These are phyloP conservation scores for Cryphonectria nitschkei DNA, from an alignment of 2,329 filamentous ascomycete genomes.

Conservation along the genomic window DNA sequence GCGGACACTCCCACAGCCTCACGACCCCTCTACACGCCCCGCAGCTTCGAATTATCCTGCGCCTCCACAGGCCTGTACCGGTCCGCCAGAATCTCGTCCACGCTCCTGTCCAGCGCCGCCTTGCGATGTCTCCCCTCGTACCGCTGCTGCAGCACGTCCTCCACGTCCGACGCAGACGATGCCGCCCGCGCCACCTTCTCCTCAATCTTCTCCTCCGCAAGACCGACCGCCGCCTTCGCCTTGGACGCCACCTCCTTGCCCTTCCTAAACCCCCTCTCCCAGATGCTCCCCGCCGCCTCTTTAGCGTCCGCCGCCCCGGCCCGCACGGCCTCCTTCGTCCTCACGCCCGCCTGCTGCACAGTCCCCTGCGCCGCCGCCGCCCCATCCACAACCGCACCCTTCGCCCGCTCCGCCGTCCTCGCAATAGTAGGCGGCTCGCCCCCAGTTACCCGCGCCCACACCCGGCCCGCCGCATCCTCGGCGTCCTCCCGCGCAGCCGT, in stretches of 20 bases:
- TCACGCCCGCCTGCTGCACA: slow-evolving; percentile 33
- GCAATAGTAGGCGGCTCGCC: slow-evolving; percentile 37
- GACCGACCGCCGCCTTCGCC: slow-evolving; percentile 42
- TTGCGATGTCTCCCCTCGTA: slow-evolving; percentile 48
- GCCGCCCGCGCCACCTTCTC: slow-evolving; percentile 35
- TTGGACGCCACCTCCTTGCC: slow-evolving; percentile 44
- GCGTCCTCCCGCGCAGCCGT: slow-evolving; percentile 60
- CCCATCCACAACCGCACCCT: slow-evolving; percentile 24
- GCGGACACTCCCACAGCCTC: too few species aligned
- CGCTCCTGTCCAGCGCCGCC: slow-evolving; percentile 49
- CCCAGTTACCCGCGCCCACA: slow-evolving; percentile 47
- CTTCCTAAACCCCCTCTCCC: slow-evolving; percentile 48
- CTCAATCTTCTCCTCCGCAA: slow-evolving; percentile 42
- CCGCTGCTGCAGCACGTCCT: slow-evolving; percentile 56
- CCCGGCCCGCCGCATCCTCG: slow-evolving; percentile 51
- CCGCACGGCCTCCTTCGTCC: slow-evolving; percentile 34
- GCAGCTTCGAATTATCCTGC: slow-evolving; percentile 49
- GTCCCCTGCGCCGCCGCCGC: slow-evolving; percentile 31
- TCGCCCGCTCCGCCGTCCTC: slow-evolving; percentile 40
- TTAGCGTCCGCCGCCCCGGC: slow-evolving; percentile 42
- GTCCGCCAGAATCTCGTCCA: slow-evolving; percentile 57
- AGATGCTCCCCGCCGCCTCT: slow-evolving; percentile 42
- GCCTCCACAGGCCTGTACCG: slow-evolving; percentile 56
- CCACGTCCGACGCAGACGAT: slow-evolving; percentile 42
- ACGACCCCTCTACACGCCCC: slow-evolving; percentile 37